Percentiles rank a stretch among this genome's conserved stretches.
Conservation (phyloP, 352 stramenopile genomes). For the Phytophthora megakarya region DNA sequence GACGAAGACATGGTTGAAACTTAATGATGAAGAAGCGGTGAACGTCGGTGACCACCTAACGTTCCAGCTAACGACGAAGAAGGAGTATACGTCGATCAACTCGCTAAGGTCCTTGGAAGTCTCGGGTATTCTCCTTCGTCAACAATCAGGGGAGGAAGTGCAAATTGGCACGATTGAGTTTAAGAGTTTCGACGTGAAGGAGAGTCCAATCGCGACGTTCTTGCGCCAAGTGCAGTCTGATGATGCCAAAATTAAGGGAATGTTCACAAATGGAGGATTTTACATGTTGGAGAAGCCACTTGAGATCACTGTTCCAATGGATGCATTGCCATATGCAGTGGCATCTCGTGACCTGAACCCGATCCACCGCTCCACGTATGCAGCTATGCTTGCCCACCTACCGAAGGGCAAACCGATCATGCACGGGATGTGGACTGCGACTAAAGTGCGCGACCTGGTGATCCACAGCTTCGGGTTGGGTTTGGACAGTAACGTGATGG, state of each 20-base stretch:
- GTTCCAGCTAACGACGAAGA: slow-evolving; percentile 61
- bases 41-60: slow-evolving; percentile 51
- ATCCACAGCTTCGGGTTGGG: slow-evolving; percentile 53
- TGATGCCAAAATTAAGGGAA: slow-evolving; percentile 24
- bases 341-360: slow-evolving; percentile 87
- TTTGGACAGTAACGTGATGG: slow-evolving; percentile 69
- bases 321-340: slow-evolving; percentile 72
- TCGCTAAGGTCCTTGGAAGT: slow-evolving; percentile 55
- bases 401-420: slow-evolving; percentile 82
- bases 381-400: slow-evolving; percentile 72
- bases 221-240: slow-evolving; percentile 42
- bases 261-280: slow-evolving; percentile 61
- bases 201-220: slow-evolving; percentile 54
- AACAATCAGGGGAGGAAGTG: slow-evolving; percentile 41
- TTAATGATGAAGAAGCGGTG: slow-evolving; percentile 31
- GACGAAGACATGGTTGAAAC: slow-evolving; percentile 70
- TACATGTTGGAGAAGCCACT: slow-evolving; percentile 72
- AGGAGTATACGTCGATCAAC: slow-evolving; percentile 52
- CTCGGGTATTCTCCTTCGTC: slow-evolving; percentile 47
- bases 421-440: slow-evolving; percentile 89
- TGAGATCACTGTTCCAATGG: slow-evolving; percentile 65
- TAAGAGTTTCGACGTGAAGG: slow-evolving; percentile 44
- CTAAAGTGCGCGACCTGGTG: slow-evolving; percentile 74
- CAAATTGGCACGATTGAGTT: slow-evolving; percentile 41
- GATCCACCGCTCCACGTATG: slow-evolving; percentile 82